Percentiles rank a stretch among this genome's conserved stretches.
These are phyloP conservation scores for Globisporangium orthogonon DNA, from an alignment of 352 stramenopile genomes.

Conservation along the genomic window DNA sequence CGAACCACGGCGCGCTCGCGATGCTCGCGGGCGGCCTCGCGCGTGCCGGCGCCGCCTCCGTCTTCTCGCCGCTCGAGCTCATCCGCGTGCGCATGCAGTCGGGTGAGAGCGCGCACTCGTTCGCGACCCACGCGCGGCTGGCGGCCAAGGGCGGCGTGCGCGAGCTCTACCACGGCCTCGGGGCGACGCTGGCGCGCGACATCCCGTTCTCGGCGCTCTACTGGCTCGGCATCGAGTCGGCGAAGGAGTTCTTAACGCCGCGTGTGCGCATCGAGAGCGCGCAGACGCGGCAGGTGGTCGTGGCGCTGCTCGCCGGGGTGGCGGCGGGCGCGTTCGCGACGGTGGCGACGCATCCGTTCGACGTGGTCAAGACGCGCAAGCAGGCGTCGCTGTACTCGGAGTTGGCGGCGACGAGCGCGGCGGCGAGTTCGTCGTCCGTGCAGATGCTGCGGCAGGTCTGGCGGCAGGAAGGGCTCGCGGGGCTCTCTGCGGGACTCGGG, in stretches of 20 bases:
- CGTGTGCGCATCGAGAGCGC: slow-evolving; percentile 21
- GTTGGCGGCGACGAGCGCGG: neutral
- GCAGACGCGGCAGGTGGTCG: slow-evolving; percentile 26
- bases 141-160: slow-evolving; percentile 34
- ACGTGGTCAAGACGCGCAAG: slow-evolving; percentile 93
- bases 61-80: slow-evolving; percentile 84
- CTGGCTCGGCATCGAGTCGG: slow-evolving; percentile 88
- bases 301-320: slow-evolving; percentile 84
- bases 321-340: slow-evolving; percentile 81
- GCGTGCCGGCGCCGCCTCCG: slow-evolving; percentile 42
- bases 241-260: slow-evolving; percentile 41
- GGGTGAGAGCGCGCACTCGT: slow-evolving; percentile 42
- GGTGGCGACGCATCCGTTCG: slow-evolving; percentile 90
- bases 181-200: slow-evolving; percentile 89
- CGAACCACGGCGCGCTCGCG: slow-evolving; percentile 31
- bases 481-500: slow-evolving; percentile 39
- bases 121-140: slow-evolving; percentile 31
- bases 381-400: slow-evolving; percentile 56
- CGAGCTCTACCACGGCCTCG: slow-evolving; percentile 66
- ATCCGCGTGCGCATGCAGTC: slow-evolving; percentile 86
- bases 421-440: slow-evolving; percentile 15
- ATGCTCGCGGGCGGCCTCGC: slow-evolving; percentile 48
- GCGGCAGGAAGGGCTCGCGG: slow-evolving; percentile 28
- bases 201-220: slow-evolving; percentile 95
- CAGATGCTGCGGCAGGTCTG: slow-evolving; percentile 50